A percentile compares a stretch with the other conserved stretches of the same genome.
Conservation (phyloP, 1,284 basidiomycete species). For the Tetrapyrgos nigripes region DNA sequence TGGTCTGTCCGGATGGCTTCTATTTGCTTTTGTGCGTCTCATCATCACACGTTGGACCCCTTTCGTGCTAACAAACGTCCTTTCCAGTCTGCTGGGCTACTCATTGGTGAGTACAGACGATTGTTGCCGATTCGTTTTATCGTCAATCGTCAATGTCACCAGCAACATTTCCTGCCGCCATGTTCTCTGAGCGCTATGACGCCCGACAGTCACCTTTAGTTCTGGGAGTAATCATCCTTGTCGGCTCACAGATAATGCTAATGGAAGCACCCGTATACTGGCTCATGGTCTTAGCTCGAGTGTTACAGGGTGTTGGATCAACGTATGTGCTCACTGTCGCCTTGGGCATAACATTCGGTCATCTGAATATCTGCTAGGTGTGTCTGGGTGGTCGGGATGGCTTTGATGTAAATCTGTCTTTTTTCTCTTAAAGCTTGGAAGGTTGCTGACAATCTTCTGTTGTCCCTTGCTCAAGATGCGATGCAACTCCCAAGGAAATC, state of each 20-base stretch:
- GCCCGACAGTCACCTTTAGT: conserved; percentile 66
- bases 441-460: conserved; percentile 8
- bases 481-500: conserved; percentile 63
- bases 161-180: conserved; percentile 77
- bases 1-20: conserved; percentile 68
- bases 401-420: conserved; percentile 59
- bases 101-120: conserved; percentile 55
- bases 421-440: background rate
- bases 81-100: conserved; percentile 52
- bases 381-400: conserved; percentile 80
- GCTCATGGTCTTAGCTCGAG: conserved; percentile 75
- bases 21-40: conserved; percentile 64
- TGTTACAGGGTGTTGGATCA: conserved; percentile 76
- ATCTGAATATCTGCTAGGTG: no score
- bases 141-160: background rate
- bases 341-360: no score
- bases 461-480: conserved; percentile 69
- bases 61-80: conserved; percentile 4
- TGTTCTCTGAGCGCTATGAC: conserved; percentile 66
- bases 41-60: background rate
- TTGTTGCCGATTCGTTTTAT: no score
- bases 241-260: conserved; percentile 70
- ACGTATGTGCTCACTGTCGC: no score
- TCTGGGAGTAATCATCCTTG: conserved; percentile 59
- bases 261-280: conserved; percentile 79